A percentile compares a stretch with the other conserved stretches of the same genome.
Evolutionary conservation across 1,139 yeast species (phyloP).

Genomic region (Saccharomyces hybrid): DNA sequence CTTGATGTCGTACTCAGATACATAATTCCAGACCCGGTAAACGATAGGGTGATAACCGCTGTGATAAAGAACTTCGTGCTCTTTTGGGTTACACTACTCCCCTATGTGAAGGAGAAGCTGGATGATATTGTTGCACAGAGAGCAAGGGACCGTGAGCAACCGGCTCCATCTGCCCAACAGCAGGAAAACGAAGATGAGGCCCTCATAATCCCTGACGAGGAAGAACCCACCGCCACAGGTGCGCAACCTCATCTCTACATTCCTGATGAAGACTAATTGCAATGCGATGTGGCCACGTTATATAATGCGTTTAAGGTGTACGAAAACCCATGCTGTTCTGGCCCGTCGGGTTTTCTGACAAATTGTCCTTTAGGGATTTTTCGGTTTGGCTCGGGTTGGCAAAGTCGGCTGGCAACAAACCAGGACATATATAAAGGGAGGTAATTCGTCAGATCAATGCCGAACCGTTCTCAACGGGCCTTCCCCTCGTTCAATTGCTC

Average conservation of each 20-base stretch:
- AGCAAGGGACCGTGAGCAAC: constrained; percentile 2
- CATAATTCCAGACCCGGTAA: constrained; percentile 22
- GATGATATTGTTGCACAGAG: constrained; percentile 14
- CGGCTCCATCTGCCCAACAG: not conserved
- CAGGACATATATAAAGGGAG: constrained; percentile 13
- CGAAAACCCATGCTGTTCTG: not conserved
- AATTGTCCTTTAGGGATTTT: constrained; percentile 1
- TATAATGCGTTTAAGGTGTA: not conserved
- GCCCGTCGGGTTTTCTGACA: constrained; percentile 1
- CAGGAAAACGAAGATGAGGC: constrained; percentile 5
- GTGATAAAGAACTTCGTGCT: constrained; percentile 19
- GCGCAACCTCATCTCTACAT: not conserved
- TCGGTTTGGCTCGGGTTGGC: not conserved
- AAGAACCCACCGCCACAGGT: not conserved
- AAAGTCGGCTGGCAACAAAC: constrained; percentile 3
- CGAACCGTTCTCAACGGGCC: not conserved
- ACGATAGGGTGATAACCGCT: constrained; percentile 15
- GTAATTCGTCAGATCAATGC: not conserved
- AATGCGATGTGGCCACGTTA: not conserved
- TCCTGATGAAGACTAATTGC: not conserved
- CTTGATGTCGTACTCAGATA: constrained; percentile 12
- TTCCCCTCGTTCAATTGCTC: not conserved
- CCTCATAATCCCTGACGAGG: not conserved
- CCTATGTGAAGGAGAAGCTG: constrained; percentile 15
- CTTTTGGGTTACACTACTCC: constrained; percentile 19